phyloP scores from a whole-genome alignment of 352 stramenopile genomes.

The Phytophthora nicotianae region DNA sequence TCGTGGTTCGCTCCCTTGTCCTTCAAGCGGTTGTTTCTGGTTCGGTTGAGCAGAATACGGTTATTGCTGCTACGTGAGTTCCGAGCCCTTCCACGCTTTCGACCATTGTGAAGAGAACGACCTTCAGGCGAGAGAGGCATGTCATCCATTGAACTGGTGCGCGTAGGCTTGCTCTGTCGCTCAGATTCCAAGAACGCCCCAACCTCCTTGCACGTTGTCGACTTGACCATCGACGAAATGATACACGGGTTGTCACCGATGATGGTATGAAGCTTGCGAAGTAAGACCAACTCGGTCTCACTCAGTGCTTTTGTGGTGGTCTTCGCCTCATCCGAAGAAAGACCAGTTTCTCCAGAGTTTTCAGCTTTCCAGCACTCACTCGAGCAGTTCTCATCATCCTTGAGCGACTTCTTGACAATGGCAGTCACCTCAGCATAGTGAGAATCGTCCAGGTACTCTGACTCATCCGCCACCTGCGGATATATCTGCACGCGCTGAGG shows the following conservation, averaged over 20 bases:
- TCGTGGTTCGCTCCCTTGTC: constrained; percentile 69
- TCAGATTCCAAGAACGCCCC: constrained; percentile 54
- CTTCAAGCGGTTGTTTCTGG: constrained; percentile 65
- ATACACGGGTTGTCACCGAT: constrained; percentile 74
- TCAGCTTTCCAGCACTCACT: constrained; percentile 48
- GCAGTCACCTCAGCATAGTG: constrained; percentile 46
- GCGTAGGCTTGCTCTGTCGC: constrained; percentile 30
- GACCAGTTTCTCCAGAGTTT: background rate
- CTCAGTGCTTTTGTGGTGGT: constrained; percentile 8
- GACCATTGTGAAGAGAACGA: constrained; percentile 37
- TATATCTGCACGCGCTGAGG: constrained; percentile 32
- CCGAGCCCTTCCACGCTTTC: constrained; percentile 43
- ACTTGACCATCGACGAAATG: constrained; percentile 61
- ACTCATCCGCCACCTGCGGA: constrained; percentile 47
- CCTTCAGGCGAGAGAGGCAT: constrained; percentile 46
- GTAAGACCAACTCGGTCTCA: constrained; percentile 52
- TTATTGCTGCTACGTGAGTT: constrained; percentile 59
- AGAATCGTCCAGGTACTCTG: constrained; percentile 73
- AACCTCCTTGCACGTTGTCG: constrained; percentile 65
- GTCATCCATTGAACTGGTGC: constrained; percentile 37
- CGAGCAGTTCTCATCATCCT: constrained; percentile 39
- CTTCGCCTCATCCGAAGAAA: constrained; percentile 5
- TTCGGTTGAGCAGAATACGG: constrained; percentile 65
- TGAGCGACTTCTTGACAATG: constrained; percentile 51
- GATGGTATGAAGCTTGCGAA: constrained; percentile 58